Base-by-base conservation (phyloP, 1,284 basidiomycete species). In the Fomitopsis betulina region DNA sequence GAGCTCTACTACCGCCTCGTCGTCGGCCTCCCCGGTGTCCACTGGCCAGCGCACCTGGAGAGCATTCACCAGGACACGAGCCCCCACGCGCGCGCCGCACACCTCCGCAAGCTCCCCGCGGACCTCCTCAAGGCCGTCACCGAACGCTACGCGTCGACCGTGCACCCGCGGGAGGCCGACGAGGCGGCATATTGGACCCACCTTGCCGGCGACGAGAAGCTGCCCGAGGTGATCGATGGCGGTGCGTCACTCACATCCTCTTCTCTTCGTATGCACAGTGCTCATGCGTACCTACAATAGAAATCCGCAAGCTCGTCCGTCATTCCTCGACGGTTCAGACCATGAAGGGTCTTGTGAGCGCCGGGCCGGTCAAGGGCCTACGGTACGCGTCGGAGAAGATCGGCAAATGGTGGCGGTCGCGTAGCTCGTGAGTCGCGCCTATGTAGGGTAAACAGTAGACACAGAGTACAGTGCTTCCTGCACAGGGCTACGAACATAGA, bases 321-420 rank as follows among this genome's bases (percentile, higher is more conserved):
- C 80, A 85, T 59, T 93, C 95, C 5, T 93, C 94, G 10, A 85
- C 91, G 4, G 79, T 91, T 12, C 94, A 98, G 75, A 83, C 89
- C 7, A 65, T 92, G 63, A 98, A 97, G 74, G 95, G 95, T 8
- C 70, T 97, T 55, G 80, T 91, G 19, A 94, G 89, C 56, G 92
- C 93, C 5, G 94, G 94, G 0, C 67, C 90, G 7, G 75, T 80
- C 49, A 95, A 95, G 79, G 93, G 90, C 67, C 61, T 88, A 10
- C 82, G 83, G 49, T 98, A 97, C 72, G 79, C 82, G 47, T 65
- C 79, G 45, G 82, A 87, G 57, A 95, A 97, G 76, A 75, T 95
- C 25, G 75, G 82, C 52, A 97, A 96, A 74, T 95, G 92, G 89
- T 89, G 89, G 81, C 76, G 75, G 58, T 81, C 85, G 40, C 62